Base-by-base conservation (phyloP, 208 protist species). In the Trypanosoma boissoni region DNA sequence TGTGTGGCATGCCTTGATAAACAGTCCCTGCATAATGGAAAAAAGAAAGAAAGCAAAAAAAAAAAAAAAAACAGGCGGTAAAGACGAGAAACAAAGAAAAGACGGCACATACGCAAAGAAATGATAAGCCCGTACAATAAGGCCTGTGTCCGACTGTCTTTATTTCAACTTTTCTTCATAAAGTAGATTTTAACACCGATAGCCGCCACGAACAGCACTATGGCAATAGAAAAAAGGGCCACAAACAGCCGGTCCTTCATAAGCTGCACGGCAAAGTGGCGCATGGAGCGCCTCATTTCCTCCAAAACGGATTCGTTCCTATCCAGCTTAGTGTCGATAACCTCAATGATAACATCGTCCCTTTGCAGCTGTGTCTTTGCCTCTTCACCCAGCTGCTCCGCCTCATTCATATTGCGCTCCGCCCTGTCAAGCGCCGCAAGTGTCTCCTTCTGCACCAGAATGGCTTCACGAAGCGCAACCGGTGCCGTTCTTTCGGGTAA, bases 161-260 rank as follows among this genome's bases (percentile, higher is more conserved):
- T 31, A 26, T 52, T 18, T 26, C 44, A 36, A 9, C 39, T 28
- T 26, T 26, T 14, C 1, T 20, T 12, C 29, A 44, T 62, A 29
- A 37, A 60, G n/a, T 42, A 26, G 23, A 62, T 26, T 9, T 16
- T 21, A n/a, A 62, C 52, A 10, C 54, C 32, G 27, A 65, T 57
- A 32, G 52, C 59, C 1, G 34, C 59, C 10, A 65, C 51, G 29
- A 44, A 57, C 3, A 65, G 37, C 26, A 31, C 16, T 34, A 28
- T 31, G 12, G 32, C 59, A 24, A 65, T 34, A 8, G 12, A 24
- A 39, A 57, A 57, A 12, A 65, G 34, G 27, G 12, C 54, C 1
- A 65, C 2, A 16, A 57, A 57, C 21, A 65, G 1, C 46, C 41
- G 54, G 27, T 65, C 59, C 20, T 51, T 48, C 48, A 56, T 49